Conservation (phyloP, 1,139 yeast genomes). For the Magnusiomyces sp. region DNA sequence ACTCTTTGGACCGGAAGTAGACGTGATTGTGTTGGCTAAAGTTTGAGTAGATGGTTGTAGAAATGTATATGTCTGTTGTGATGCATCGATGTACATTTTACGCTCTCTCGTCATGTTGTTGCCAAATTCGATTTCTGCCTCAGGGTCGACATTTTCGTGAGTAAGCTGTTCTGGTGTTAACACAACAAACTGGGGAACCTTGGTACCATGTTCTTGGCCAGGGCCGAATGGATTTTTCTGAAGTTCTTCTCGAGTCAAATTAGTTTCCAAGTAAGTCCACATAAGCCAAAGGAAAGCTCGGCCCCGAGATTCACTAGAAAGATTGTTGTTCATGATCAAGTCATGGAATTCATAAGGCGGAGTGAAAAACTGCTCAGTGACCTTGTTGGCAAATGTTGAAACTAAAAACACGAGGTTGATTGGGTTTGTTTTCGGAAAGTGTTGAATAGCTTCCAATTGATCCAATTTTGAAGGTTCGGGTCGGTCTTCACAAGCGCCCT, state of each 20-base stretch:
- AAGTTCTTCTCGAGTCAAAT: conserved; percentile 46
- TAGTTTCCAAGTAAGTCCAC: conserved; percentile 47
- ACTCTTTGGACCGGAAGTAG: conserved; percentile 4
- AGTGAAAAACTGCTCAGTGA: conserved; percentile 36
- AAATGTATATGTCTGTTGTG: background rate
- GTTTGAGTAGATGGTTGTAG: no score
- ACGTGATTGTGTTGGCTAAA: background rate
- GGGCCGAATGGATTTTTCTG: conserved; percentile 58
- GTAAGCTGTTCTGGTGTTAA: conserved; percentile 35
- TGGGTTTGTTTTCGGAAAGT: conserved; percentile 49
- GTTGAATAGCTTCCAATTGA: conserved; percentile 33
- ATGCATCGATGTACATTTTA: conserved; percentile 43
- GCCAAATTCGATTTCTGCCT: conserved; percentile 63
- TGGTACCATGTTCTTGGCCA: conserved; percentile 20
- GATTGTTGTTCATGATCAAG: conserved; percentile 47
- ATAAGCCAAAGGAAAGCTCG: conserved; percentile 73
- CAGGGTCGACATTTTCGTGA: conserved; percentile 59
- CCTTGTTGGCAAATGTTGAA: conserved; percentile 52
- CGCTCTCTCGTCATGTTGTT: conserved; percentile 59
- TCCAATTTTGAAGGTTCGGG: conserved; percentile 45
- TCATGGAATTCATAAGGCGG: conserved; percentile 47
- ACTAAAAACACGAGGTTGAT: conserved; percentile 69
- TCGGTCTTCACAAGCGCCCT: conserved; percentile 61
- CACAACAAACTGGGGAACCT: conserved; percentile 20
- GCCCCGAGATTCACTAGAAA: conserved; percentile 56